A percentile compares a stretch with the other conserved stretches of the same genome.
phyloP scores from a whole-genome alignment of 176 grass and related monocot species.

The Oryza punctata region DNA sequence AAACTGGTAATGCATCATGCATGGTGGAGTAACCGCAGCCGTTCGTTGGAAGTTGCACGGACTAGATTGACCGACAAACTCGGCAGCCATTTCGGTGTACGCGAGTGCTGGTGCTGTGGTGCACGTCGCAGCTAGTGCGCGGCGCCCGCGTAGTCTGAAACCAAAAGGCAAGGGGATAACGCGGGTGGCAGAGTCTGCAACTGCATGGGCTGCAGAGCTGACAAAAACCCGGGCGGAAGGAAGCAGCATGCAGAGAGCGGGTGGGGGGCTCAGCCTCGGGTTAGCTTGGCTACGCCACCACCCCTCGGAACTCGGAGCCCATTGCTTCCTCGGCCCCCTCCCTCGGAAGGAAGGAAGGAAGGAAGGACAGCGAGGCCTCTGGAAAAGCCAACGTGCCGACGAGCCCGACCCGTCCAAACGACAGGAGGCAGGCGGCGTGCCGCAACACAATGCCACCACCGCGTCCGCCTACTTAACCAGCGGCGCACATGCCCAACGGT shows the following conservation, averaged over 20 bases:
- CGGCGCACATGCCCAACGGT: not conserved
- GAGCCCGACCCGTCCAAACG: slow-evolving; percentile 45
- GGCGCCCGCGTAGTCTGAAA: not conserved
- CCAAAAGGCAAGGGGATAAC: not conserved
- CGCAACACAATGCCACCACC: not conserved
- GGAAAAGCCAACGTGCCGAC: slow-evolving; percentile 44
- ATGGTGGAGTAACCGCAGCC: not conserved
- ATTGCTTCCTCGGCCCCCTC: not conserved
- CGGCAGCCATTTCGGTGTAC: not conserved
- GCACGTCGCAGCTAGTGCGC: not conserved
- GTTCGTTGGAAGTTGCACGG: not conserved
- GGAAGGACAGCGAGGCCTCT: not conserved
- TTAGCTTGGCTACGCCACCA: not conserved
- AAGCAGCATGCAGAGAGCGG: slow-evolving; percentile 5
- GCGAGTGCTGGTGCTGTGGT: not conserved
- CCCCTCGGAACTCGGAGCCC: slow-evolving; percentile 50
- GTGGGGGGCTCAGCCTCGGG: not conserved
- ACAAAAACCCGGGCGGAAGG: slow-evolving; percentile 42
- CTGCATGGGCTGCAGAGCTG: not conserved
- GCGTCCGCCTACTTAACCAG: not conserved
- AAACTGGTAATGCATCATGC: too few relatives aligned
- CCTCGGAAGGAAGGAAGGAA: slow-evolving; percentile 6
- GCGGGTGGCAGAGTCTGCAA: not conserved
- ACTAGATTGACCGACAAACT: not conserved
- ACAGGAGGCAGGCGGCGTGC: slow-evolving; percentile 3